Evolutionary conservation across 306 rosid genomes (phyloP).

Genomic region (Cucumis cinereus): DNA sequence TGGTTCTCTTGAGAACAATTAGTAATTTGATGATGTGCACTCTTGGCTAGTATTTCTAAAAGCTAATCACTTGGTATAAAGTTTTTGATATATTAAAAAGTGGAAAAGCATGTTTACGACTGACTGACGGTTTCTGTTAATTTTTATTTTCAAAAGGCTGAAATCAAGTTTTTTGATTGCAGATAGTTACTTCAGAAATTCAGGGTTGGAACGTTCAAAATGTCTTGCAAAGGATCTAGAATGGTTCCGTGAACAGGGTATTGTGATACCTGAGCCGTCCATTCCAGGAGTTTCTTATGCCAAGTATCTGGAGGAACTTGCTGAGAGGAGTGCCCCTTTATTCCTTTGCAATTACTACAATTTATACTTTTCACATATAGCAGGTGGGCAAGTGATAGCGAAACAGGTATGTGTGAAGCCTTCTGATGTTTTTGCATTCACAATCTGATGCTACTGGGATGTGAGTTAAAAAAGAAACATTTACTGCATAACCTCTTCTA

Average conservation of each 20-base stretch:
- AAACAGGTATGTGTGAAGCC: slow-evolving; percentile 33
- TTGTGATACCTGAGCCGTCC: slow-evolving; percentile 44
- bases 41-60: neutral
- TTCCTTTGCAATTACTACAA: slow-evolving; percentile 83
- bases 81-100: neutral
- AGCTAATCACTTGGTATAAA: neutral
- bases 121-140: neutral
- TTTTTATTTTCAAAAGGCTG: neutral
- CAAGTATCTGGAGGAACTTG: slow-evolving; percentile 53
- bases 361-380: slow-evolving; percentile 61
- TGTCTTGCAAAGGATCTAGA: slow-evolving; percentile 46
- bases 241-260: slow-evolving; percentile 46
- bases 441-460: neutral
- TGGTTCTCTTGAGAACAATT: neutral
- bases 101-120: neutral
- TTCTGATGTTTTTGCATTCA: neutral
- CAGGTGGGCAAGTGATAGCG: slow-evolving; percentile 72
- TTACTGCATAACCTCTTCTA: neutral
- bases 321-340: slow-evolving; percentile 46
- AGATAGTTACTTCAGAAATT: slow-evolving; percentile 72
- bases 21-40: neutral
- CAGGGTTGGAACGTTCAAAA: slow-evolving; percentile 76
- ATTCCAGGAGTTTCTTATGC: slow-evolving; percentile 56
- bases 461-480: no score
- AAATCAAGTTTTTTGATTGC: neutral